Evolutionary conservation across 257 asterid genomes (phyloP).

Genomic region (Nicotiana sylvestris): DNA sequence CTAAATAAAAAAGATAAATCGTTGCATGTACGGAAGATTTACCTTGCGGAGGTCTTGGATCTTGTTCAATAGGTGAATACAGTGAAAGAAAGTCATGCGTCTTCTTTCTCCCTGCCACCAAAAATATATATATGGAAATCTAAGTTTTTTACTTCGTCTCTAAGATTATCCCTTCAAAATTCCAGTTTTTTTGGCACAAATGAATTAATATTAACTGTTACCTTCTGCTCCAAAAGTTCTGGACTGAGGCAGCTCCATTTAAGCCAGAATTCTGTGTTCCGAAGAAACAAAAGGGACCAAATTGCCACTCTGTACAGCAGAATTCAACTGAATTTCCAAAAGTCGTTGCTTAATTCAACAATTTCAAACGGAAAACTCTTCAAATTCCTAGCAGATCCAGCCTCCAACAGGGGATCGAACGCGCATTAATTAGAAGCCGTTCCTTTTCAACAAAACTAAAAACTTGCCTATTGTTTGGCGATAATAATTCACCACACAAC

Average conservation of each 20-base stretch:
- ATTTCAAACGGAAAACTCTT: background rate
- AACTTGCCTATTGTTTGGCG: background rate
- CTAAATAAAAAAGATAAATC: no score
- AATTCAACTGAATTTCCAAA: constrained; percentile 19
- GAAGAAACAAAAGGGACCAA: background rate
- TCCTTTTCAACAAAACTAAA: background rate
- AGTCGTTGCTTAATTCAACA: background rate
- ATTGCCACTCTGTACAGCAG: constrained; percentile 5
- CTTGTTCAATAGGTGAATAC: constrained; percentile 70
- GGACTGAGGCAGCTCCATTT: constrained; percentile 81
- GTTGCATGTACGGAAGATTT: background rate
- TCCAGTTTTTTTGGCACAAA: background rate
- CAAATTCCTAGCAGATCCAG: constrained; percentile 24
- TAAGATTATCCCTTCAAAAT: background rate
- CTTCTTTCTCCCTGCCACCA: constrained; percentile 32
- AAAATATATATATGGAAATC: background rate
- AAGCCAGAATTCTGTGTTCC: constrained; percentile 1
- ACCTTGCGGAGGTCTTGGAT: constrained; percentile 75
- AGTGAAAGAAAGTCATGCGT: constrained; percentile 96
- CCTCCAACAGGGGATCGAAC: constrained; percentile 11
- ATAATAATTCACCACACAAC: background rate
- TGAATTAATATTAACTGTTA: constrained; percentile 10
- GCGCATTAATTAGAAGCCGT: background rate
- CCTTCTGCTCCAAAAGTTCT: constrained; percentile 61
- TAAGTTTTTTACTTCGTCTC: background rate